These are phyloP conservation scores for Leucosporidium scottii DNA, from an alignment of 768 basidiomycete species.

Conservation along the genomic window DNA sequence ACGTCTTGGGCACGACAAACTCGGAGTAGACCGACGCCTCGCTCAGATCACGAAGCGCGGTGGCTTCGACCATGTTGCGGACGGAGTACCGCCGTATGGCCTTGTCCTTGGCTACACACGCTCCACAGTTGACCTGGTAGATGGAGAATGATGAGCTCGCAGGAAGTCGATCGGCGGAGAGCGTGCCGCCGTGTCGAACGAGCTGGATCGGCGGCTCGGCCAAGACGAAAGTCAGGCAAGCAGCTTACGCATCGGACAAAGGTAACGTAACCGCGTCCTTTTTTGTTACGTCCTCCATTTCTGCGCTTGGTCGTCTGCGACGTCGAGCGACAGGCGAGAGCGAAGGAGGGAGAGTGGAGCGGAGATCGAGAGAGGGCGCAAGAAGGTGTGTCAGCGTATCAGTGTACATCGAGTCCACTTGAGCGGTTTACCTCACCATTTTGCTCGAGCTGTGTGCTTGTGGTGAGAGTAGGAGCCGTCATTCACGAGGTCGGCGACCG, in stretches of 20 bases:
- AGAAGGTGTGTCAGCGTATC: no score
- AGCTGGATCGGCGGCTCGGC: slow-evolving; percentile 48
- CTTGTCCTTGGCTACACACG: slow-evolving; percentile 61
- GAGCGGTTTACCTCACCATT: no score
- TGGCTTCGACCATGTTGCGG: slow-evolving; percentile 96
- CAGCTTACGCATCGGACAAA: slow-evolving; percentile 83
- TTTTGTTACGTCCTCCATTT: slow-evolving; percentile 98
- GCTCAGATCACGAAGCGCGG: slow-evolving; percentile 89
- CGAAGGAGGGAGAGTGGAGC: no score
- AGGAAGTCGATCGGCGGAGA: slow-evolving; percentile 56
- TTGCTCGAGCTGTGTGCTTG: no score
- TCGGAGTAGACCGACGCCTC: slow-evolving; percentile 79
- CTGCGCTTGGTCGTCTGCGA: slow-evolving; percentile 64
- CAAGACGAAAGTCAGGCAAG: slow-evolving; percentile 71
- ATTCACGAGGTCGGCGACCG: no score
- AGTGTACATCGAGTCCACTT: no score
- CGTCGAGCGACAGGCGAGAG: no score
- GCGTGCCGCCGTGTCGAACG: no score
- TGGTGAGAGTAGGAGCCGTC: no score
- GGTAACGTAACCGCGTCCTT: slow-evolving; percentile 87
- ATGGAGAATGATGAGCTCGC: slow-evolving; percentile 43
- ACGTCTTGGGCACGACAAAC: slow-evolving; percentile 31
- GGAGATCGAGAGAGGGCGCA: no score
- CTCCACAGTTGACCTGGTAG: slow-evolving; percentile 56
- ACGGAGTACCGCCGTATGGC: slow-evolving; percentile 66